Percentiles rank a stretch among this genome's conserved stretches.
phyloP scores from a whole-genome alignment of 1,284 basidiomycete genomes.

The Tetrapyrgos nigripes region DNA sequence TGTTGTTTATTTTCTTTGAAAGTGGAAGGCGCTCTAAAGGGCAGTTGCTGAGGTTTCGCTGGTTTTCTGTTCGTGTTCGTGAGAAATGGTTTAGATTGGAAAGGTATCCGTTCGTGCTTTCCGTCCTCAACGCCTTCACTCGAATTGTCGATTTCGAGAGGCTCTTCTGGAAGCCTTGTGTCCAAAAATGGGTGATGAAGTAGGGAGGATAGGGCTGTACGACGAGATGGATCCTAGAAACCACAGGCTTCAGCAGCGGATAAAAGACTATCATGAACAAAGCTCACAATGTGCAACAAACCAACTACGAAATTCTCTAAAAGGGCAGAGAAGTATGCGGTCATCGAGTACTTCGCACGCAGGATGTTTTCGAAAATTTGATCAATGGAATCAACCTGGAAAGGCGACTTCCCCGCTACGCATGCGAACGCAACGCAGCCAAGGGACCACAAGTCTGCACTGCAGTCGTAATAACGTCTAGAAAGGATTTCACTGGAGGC shows the following conservation, averaged over 20 bases:
- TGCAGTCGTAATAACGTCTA: conserved; percentile 31
- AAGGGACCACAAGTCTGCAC: conserved; percentile 47
- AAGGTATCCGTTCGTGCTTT: background rate
- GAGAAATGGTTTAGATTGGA: background rate
- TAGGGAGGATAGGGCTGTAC: conserved; percentile 31
- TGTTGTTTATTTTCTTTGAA: background rate
- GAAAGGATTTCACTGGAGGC: conserved; percentile 38
- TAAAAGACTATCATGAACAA: background rate
- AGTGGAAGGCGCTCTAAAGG: conserved; percentile 12
- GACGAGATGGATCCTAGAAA: conserved; percentile 32
- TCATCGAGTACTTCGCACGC: conserved; percentile 23
- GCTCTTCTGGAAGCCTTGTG: conserved; percentile 22
- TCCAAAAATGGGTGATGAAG: conserved; percentile 38
- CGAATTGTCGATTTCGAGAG: conserved; percentile 15
- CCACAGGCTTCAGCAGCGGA: background rate
- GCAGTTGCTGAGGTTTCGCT: conserved; percentile 5
- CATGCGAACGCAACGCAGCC: conserved; percentile 42
- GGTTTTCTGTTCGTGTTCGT: background rate
- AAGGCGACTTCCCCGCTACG: conserved; percentile 32
- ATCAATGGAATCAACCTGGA: conserved; percentile 17
- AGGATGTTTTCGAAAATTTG: conserved; percentile 22
- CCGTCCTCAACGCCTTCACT: background rate
- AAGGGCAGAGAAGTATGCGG: conserved; percentile 23
- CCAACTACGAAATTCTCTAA: conserved; percentile 28
- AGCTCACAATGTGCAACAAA: conserved; percentile 34